phyloP scores from a whole-genome alignment of 2,329 filamentous ascomycete genomes.

The Penicillium sp. region DNA sequence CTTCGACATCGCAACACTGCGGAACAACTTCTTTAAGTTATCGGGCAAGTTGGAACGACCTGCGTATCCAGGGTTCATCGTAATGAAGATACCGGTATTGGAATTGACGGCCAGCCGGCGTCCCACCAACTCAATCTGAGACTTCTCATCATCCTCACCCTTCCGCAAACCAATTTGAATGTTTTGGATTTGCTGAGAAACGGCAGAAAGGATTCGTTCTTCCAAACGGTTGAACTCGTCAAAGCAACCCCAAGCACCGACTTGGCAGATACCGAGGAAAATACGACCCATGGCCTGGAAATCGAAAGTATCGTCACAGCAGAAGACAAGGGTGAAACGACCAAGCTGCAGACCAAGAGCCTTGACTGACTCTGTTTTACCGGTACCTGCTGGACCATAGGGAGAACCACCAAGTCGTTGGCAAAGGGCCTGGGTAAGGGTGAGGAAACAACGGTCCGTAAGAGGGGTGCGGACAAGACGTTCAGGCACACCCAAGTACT shows the following conservation, averaged over 20 bases:
- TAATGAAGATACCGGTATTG: constrained; percentile 99
- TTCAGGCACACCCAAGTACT: constrained; percentile 95
- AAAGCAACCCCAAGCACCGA: constrained; percentile 99
- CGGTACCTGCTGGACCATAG: constrained; percentile 95
- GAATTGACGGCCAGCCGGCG: constrained; percentile 85
- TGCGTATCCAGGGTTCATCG: constrained; percentile 99
- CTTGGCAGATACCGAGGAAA: constrained; percentile 98
- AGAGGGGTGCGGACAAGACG: constrained; percentile 94
- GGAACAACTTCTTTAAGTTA: constrained; percentile 99
- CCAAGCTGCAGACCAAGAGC: constrained; percentile 94
- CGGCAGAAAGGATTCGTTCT: constrained; percentile 94
- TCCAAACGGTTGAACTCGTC: constrained; percentile 99
- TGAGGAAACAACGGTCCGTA: constrained; percentile 97
- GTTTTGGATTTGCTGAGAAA: constrained; percentile 99
- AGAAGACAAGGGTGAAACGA: constrained; percentile 97
- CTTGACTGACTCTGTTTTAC: constrained; percentile 99
- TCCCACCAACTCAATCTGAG: constrained; percentile 92
- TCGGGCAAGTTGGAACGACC: constrained; percentile 97
- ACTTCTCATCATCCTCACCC: constrained; percentile 74
- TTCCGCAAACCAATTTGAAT: constrained; percentile 95
- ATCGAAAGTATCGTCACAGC: constrained; percentile 99
- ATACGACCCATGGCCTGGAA: constrained; percentile 99
- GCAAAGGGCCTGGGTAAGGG: constrained; percentile 91
- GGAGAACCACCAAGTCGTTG: constrained; percentile 95
- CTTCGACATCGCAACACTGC: constrained; percentile 99